These are phyloP conservation scores for Remersonia thermophila DNA, from an alignment of 2,329 filamentous ascomycete genomes.

Conservation along the genomic window DNA sequence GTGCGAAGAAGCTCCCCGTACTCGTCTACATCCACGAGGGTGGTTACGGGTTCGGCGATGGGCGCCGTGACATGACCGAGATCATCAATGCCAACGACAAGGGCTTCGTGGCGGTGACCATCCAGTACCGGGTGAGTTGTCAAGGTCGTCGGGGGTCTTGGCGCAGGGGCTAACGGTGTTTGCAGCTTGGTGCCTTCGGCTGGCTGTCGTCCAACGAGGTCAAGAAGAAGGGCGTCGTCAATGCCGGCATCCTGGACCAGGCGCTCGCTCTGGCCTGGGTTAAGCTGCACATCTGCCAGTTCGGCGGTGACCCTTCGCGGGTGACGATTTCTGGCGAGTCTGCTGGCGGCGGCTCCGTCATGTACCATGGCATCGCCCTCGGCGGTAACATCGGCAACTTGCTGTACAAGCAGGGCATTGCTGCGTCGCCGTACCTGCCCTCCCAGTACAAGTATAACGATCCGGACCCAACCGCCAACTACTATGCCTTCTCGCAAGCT, in stretches of 20 bases:
- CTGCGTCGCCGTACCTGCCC: constrained; percentile 37
- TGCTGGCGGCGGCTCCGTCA: constrained; percentile 18
- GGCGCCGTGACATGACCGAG: constrained; percentile 18
- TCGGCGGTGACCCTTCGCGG: constrained; percentile 18
- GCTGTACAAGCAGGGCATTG: constrained; percentile 18
- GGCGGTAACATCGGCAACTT: constrained; percentile 16
- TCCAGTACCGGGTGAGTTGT: constrained; percentile 29
- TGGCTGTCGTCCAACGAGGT: constrained; percentile 48
- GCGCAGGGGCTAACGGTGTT: constrained; percentile 1
- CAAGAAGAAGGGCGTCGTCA: constrained; percentile 13
- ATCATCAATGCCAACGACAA: constrained; percentile 18
- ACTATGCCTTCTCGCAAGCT: constrained; percentile 22
- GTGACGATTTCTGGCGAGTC: constrained; percentile 22
- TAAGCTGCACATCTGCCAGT: constrained; percentile 18
- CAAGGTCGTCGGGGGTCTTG: constrained; percentile 19
- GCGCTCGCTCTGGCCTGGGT: constrained; percentile 20
- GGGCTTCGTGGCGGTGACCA: constrained; percentile 18
- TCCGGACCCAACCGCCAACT: constrained; percentile 20
- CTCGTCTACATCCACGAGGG: constrained; percentile 37
- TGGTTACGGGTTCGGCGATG: constrained; percentile 18
- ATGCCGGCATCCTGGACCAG: constrained; percentile 18
- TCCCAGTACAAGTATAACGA: constrained; percentile 35
- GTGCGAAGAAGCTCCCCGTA: constrained; percentile 36
- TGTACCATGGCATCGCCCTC: constrained; percentile 17
- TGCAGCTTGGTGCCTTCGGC: constrained; percentile 31